Evolutionary conservation across 352 stramenopile species (phyloP).

Genomic region (Pythium sukuiense): DNA sequence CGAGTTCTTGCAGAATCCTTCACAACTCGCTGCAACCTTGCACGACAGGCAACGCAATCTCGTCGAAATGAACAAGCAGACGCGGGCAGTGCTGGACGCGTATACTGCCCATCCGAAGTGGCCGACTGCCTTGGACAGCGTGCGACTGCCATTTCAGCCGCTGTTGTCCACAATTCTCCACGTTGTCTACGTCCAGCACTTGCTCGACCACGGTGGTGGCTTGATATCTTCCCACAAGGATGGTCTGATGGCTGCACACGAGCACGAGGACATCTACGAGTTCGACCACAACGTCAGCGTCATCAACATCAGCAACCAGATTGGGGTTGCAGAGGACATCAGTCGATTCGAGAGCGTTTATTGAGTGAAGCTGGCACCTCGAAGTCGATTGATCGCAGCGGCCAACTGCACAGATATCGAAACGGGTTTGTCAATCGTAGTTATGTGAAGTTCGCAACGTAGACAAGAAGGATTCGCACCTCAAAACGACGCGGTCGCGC

Average conservation of each 20-base stretch:
- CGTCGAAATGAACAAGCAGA: neutral
- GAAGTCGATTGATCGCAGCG: slow-evolving; percentile 87
- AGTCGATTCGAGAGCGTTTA: slow-evolving; percentile 24
- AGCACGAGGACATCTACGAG: slow-evolving; percentile 7
- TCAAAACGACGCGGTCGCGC: slow-evolving; percentile 79
- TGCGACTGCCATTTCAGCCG: slow-evolving; percentile 18
- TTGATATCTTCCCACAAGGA: neutral
- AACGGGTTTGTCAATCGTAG: too few relatives aligned
- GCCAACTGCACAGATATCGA: slow-evolving; percentile 48
- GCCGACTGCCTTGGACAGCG: slow-evolving; percentile 5
- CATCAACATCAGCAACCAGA: neutral
- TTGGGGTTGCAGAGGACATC: neutral
- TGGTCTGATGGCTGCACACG: neutral
- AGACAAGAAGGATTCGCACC: slow-evolving; percentile 27
- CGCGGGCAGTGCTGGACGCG: slow-evolving; percentile 29
- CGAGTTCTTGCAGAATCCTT: slow-evolving; percentile 37
- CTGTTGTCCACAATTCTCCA: slow-evolving; percentile 46
- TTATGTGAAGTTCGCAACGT: neutral
- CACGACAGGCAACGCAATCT: neutral
- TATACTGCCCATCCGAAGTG: slow-evolving; percentile 35
- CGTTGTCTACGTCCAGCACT: slow-evolving; percentile 32
- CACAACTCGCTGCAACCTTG: slow-evolving; percentile 29
- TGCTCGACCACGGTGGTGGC: slow-evolving; percentile 32
- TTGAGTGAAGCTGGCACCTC: slow-evolving; percentile 68
- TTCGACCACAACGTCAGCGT: slow-evolving; percentile 14